Conservation (phyloP, 352 stramenopile genomes). For the Pythium aristosporum region DNA sequence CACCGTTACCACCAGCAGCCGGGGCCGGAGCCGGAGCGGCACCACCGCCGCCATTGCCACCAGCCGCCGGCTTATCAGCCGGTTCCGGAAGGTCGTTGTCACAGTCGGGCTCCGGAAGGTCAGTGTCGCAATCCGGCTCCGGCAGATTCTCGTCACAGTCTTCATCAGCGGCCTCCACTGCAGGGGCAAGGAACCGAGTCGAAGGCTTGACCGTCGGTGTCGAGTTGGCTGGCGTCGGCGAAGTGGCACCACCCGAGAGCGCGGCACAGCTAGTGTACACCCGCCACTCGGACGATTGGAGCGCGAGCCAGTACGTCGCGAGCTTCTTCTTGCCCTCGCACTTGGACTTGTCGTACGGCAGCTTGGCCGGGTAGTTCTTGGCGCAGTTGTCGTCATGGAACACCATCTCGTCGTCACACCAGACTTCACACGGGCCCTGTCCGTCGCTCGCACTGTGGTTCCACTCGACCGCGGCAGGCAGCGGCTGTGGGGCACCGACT, state of each 20-base stretch:
- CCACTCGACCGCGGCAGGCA: slow-evolving; percentile 18
- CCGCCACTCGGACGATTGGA: slow-evolving; percentile 33
- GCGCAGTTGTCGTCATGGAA: slow-evolving; percentile 22
- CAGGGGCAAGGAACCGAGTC: neutral
- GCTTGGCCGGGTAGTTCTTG: slow-evolving; percentile 13
- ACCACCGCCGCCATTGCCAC: too few species aligned
- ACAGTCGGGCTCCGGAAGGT: slow-evolving; percentile 11
- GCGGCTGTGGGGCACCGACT: neutral
- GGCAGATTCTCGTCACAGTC: slow-evolving; percentile 11
- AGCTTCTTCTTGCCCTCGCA: slow-evolving; percentile 31
- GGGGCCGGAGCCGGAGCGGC: too few species aligned
- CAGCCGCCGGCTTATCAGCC: too few species aligned
- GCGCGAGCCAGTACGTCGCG: slow-evolving; percentile 28
- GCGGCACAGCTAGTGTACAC: slow-evolving; percentile 30
- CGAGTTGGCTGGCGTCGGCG: neutral
- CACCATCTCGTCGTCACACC: slow-evolving; percentile 16
- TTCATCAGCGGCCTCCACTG: neutral
- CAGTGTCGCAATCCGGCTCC: slow-evolving; percentile 11
- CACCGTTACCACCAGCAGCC: too few species aligned
- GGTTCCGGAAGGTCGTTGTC: too few species aligned
- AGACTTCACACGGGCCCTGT: slow-evolving; percentile 24
- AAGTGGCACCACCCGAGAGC: neutral
- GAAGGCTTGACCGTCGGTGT: slow-evolving; percentile 4
- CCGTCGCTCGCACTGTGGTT: slow-evolving; percentile 6
- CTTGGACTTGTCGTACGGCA: slow-evolving; percentile 26